Base-by-base conservation (phyloP, 2,329 filamentous ascomycete genomes). In the Phyllosticta capitalensis region DNA sequence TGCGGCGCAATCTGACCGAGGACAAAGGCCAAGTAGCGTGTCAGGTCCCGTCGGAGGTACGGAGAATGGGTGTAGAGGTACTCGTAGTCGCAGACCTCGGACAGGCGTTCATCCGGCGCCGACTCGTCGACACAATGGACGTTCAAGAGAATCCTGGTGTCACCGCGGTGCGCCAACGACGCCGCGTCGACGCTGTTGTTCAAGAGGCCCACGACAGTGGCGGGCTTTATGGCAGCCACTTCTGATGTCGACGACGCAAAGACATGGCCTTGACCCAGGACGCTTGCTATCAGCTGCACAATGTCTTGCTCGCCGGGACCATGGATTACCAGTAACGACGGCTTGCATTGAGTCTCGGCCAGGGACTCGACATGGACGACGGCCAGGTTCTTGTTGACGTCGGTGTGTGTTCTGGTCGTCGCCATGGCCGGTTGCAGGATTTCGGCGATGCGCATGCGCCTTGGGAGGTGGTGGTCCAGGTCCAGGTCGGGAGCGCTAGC, bases 1-100 rank as follows among this genome's bases (percentile, higher is more conserved):
- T 95, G 89, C 59, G 88, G 87, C 67, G 83, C 86, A 64, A 87
- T 86, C 74, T 94, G 89, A 9, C 90, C 90, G 24, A 94, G 76
- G 5, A 88, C 85, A 68, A 94, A 86, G 5, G 89, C 88, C 24
- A 91, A 81, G 68, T 92, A 94, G 45, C 90, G 83, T 9, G 89
- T 84, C 52, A 94, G 76, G 68, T 94, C 89, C 60, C 89, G 81
- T 26, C 89, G 83, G 63, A 87, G 85, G 70, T 88, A 89, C 0
- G 86, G 82, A 9, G 81, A 79, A 63, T 85, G 82, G 3, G 87
- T 89, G 75, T 94, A 95, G 20, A 95, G 79, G 65, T 92, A 94
- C 71, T 95, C 90, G 74, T 92, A 94, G 74, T 94, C 88, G 75
- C 88, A 92, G 60, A 81, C 73, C 24, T 82, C 77, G 17, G 86